Conservation (phyloP, 1,139 yeast genomes). For the Yamadazyma triangularis region DNA sequence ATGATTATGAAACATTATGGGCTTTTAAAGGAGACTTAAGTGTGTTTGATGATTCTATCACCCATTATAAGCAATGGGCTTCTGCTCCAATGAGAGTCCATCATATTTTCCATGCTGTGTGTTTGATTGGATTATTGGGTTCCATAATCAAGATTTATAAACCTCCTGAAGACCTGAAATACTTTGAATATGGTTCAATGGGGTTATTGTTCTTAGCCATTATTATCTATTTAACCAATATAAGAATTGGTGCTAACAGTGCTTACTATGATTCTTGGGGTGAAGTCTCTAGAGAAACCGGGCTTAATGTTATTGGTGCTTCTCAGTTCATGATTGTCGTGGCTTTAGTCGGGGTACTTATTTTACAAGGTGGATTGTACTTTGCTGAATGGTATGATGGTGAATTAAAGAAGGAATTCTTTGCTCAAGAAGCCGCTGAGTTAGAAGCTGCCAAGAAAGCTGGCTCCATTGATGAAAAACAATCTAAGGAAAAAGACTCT, state of each 20-base stretch:
- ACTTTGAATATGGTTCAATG: constrained; percentile 86
- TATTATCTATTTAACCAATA: constrained; percentile 79
- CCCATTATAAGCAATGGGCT: constrained; percentile 74
- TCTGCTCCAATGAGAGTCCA: constrained; percentile 55
- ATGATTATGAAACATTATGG: constrained; percentile 80
- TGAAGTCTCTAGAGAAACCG: constrained; percentile 82
- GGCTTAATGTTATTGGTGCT: constrained; percentile 89
- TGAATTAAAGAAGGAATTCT: constrained; percentile 50
- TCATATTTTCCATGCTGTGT: constrained; percentile 56
- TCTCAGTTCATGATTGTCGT: constrained; percentile 74
- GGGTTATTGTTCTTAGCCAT: constrained; percentile 66
- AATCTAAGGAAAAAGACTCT: constrained; percentile 14
- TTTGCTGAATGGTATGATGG: constrained; percentile 78
- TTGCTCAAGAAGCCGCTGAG: constrained; percentile 21
- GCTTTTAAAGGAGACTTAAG: constrained; percentile 41
- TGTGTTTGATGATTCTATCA: constrained; percentile 57
- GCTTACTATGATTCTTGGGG: constrained; percentile 81
- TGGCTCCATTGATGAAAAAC: constrained; percentile 16
- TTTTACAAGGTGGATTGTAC: constrained; percentile 85
- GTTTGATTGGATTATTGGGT: constrained; percentile 65
- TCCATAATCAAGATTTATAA: constrained; percentile 75
- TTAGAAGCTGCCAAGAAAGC: constrained; percentile 12
- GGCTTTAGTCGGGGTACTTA: constrained; percentile 69
- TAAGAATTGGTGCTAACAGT: constrained; percentile 75
- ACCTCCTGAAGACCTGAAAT: constrained; percentile 76